These are phyloP conservation scores for Pyrenopolyporus hunteri DNA, from an alignment of 495 filamentous ascomycete genomes.

Conservation along the genomic window DNA sequence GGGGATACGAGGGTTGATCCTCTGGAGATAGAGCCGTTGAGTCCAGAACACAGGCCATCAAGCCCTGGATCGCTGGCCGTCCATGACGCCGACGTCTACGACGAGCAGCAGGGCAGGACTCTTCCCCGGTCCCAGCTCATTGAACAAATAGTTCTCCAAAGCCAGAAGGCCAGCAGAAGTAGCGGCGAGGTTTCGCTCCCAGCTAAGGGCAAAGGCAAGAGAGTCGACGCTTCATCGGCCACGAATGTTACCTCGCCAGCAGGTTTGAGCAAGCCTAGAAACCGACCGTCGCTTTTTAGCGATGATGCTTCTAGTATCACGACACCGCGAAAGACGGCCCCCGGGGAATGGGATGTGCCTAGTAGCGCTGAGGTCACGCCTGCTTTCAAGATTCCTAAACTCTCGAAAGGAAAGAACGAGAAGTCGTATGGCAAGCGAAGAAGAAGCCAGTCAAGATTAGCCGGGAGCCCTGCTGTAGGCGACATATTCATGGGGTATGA, in stretches of 20 bases:
- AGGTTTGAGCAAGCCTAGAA: constrained; percentile 18
- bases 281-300: constrained; percentile 17
- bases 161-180: constrained; percentile 38
- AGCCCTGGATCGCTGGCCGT: constrained; percentile 1
- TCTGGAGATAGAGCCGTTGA: constrained; percentile 39
- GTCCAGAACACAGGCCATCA: constrained; percentile 25
- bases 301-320: constrained; percentile 29
- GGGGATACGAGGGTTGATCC: constrained; percentile 9
- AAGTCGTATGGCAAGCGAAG: constrained; percentile 29
- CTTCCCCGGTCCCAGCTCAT: constrained; percentile 36
- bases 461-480: constrained; percentile 9
- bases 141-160: constrained; percentile 40
- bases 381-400: background rate
- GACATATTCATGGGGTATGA: constrained; percentile 23
- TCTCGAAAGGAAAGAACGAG: constrained; percentile 17
- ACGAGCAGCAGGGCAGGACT: constrained; percentile 32
- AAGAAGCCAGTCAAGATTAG: constrained; percentile 8
- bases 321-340: constrained; percentile 33
- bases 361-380: constrained; percentile 31
- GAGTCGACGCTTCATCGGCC: constrained; percentile 29
- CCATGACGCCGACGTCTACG: constrained; percentile 30
- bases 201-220: constrained; percentile 26
- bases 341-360: constrained; percentile 40
- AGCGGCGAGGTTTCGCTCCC: constrained; percentile 36
- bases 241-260: constrained; percentile 37